Percentiles rank a stretch among this genome's conserved stretches.
phyloP scores from a whole-genome alignment of 225 moss, liverwort and hornwort species.

The Ulota crispa region DNA sequence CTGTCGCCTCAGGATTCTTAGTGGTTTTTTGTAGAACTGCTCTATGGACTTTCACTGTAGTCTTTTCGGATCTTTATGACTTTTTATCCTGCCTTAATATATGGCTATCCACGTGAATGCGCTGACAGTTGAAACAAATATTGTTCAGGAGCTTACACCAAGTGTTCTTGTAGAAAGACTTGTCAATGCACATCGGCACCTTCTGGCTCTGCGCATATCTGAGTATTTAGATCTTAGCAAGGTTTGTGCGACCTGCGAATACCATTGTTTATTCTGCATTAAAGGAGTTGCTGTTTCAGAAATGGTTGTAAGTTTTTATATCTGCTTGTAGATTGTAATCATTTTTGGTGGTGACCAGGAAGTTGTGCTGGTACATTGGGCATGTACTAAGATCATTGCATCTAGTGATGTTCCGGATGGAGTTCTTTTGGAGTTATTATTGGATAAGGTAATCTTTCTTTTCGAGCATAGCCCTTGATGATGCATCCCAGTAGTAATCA shows the following conservation, averaged over 20 bases:
- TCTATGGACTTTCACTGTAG: background rate
- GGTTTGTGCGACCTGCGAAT: conserved; percentile 44
- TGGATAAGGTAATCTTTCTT: conserved; percentile 68
- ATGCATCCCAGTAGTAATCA: background rate
- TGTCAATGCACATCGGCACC: conserved; percentile 83
- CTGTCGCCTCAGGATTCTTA: background rate
- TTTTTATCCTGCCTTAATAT: background rate
- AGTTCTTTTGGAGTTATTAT: conserved; percentile 68
- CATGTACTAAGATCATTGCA: conserved; percentile 86
- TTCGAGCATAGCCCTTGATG: background rate
- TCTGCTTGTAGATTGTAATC: conserved; percentile 5
- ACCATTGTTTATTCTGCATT: background rate
- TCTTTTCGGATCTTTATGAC: background rate
- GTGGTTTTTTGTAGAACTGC: conserved; percentile 1
- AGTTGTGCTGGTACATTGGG: conserved; percentile 96
- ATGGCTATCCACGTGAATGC: background rate
- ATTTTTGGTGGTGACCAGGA: conserved; percentile 62
- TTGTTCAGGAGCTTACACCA: conserved; percentile 75
- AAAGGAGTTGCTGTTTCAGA: background rate
- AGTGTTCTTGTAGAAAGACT: conserved; percentile 88
- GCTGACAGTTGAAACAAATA: conserved; percentile 15
- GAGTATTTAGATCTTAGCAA: conserved; percentile 86
- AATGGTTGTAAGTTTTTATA: background rate
- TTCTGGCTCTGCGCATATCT: conserved; percentile 90
- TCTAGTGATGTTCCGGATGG: conserved; percentile 80